Percentiles rank a stretch among this genome's conserved stretches.
These are phyloP conservation scores for Nemophila menziesii DNA, from an alignment of 257 asterid genomes.

Conservation along the genomic window DNA sequence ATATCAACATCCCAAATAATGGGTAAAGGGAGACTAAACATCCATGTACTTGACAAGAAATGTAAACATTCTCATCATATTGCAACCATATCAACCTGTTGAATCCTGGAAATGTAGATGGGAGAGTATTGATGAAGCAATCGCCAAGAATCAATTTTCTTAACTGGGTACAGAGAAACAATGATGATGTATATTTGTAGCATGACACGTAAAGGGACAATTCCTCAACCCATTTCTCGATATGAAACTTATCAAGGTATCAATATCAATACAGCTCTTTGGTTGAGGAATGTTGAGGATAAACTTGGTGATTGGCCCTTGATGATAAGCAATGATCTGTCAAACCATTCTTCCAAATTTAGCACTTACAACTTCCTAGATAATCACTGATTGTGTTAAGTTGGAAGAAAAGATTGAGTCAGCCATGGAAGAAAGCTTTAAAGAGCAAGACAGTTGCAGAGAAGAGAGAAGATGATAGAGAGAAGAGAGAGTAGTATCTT, in stretches of 20 bases:
- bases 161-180: slow-evolving; percentile 1
- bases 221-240: slow-evolving; percentile 10
- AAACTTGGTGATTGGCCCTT: slow-evolving; percentile 13
- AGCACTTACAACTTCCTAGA: neutral
- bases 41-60: slow-evolving; percentile 2
- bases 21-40: slow-evolving; percentile 5
- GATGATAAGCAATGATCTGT: slow-evolving; percentile 10
- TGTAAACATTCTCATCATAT: neutral
- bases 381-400: too few relatives aligned
- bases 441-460: too few relatives aligned
- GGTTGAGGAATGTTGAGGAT: slow-evolving; percentile 8
- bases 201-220: slow-evolving; percentile 1
- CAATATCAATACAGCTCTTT: slow-evolving; percentile 10
- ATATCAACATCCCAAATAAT: slow-evolving; percentile 1
- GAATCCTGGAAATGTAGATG: slow-evolving; percentile 9
- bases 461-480: too few relatives aligned
- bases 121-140: neutral
- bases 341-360: neutral
- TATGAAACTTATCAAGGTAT: slow-evolving; percentile 5
- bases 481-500: too few relatives aligned
- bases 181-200: slow-evolving; percentile 12
- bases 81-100: slow-evolving; percentile 1
- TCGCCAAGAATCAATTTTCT: slow-evolving; percentile 1
- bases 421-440: too few relatives aligned
- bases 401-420: too few relatives aligned